Evolutionary conservation across 139 green algal genomes (phyloP).

Genomic region (Chlamydomonas eustigma): DNA sequence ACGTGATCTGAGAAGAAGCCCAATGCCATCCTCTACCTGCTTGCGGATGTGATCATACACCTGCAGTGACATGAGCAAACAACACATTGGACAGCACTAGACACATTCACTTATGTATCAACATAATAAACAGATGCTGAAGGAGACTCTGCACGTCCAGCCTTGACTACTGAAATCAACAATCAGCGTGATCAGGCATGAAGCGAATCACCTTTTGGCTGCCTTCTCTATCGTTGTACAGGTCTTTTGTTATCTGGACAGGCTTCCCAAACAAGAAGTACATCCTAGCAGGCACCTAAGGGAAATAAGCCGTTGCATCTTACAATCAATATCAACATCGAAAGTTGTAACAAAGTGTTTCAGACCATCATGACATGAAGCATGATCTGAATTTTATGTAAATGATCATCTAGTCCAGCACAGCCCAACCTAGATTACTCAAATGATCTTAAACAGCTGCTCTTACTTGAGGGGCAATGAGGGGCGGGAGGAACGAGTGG

Average conservation of each 20-base stretch:
- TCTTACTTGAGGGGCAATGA: conserved; percentile 47
- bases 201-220: conserved; percentile 28
- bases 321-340: too few species aligned
- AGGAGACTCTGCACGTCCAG: too few species aligned
- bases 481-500: conserved; percentile 43
- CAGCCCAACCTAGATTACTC: too few species aligned
- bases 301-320: background rate
- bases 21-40: conserved; percentile 67
- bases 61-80: background rate
- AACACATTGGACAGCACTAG: background rate
- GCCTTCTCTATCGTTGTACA: conserved; percentile 47
- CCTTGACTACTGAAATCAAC: background rate
- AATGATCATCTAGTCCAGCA: too few species aligned
- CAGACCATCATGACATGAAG: too few species aligned
- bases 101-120: background rate
- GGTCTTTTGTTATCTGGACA: conserved; percentile 39
- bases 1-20: conserved; percentile 63
- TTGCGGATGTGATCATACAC: conserved; percentile 60
- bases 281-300: conserved; percentile 53
- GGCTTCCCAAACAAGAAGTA: conserved; percentile 89
- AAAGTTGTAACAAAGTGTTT: too few species aligned
- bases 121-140: background rate
- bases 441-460: too few species aligned
- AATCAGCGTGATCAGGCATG: background rate
- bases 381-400: too few species aligned